These are phyloP conservation scores for Fomitopsis betulina DNA, from an alignment of 1,284 basidiomycete species.

Conservation along the genomic window DNA sequence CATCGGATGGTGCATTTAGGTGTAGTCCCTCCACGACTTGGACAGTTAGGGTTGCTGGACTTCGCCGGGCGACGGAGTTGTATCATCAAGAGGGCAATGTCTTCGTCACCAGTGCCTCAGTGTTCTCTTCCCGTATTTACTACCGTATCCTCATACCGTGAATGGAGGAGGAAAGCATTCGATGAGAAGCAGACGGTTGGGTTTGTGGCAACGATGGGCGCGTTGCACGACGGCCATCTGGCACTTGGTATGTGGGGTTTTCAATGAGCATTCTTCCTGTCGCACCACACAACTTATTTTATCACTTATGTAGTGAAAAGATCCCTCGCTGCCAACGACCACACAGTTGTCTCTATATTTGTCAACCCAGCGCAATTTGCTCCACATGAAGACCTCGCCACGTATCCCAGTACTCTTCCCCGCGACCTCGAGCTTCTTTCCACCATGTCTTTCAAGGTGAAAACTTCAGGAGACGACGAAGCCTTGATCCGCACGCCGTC, in stretches of 20 bases:
- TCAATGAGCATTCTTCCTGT: neutral
- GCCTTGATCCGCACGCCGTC: constrained; percentile 39
- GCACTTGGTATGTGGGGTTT: constrained; percentile 62
- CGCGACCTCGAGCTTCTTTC: constrained; percentile 54
- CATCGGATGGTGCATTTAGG: too few species aligned
- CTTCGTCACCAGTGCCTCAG: constrained; percentile 29
- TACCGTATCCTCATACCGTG: constrained; percentile 63
- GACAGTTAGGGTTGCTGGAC: neutral
- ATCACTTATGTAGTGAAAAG: constrained; percentile 46
- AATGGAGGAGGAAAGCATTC: constrained; percentile 73
- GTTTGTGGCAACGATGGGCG: constrained; percentile 97
- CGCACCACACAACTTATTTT: neutral
- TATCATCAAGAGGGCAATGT: constrained; percentile 8
- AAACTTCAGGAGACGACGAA: neutral
- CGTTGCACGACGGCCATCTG: constrained; percentile 90
- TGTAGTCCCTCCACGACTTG: neutral
- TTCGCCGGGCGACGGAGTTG: too few species aligned
- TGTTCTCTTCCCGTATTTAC: constrained; percentile 76
- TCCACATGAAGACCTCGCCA: constrained; percentile 88
- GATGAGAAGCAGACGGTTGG: constrained; percentile 70
- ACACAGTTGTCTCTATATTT: constrained; percentile 93
- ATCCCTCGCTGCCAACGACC: constrained; percentile 76
- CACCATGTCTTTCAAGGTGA: constrained; percentile 27
- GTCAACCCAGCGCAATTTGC: constrained; percentile 98
- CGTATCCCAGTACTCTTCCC: constrained; percentile 85